Conservation (phyloP, 106 monocot species). For the Apostasia shenzhenica region DNA sequence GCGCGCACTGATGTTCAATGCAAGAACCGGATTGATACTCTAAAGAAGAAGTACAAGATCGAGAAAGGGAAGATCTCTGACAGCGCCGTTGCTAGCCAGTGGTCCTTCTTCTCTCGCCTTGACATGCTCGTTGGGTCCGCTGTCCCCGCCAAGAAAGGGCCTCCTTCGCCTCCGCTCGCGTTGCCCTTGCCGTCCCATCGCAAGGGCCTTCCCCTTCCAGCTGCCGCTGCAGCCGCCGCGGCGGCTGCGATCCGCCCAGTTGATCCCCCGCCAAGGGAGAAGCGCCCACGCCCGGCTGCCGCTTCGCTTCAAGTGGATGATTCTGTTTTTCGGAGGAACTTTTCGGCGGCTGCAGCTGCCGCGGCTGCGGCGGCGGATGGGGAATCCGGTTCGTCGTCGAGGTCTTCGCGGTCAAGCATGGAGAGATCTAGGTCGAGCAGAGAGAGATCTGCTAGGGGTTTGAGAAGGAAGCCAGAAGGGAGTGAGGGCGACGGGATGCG, state of each 20-base stretch:
- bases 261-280: not conserved
- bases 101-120: conserved; percentile 65
- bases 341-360: conserved; percentile 27
- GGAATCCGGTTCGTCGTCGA: conserved; percentile 23
- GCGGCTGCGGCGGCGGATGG: conserved; percentile 23
- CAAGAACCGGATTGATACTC: conserved; percentile 89
- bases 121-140: conserved; percentile 46
- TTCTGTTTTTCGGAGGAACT: conserved; percentile 5
- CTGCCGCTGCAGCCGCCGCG: conserved; percentile 9
- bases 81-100: conserved; percentile 28
- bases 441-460: conserved; percentile 9
- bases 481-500: conserved; percentile 39
- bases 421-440: conserved; percentile 17
- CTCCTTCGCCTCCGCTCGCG: conserved; percentile 18
- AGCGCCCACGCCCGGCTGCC: not conserved
- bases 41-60: conserved; percentile 91
- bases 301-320: conserved; percentile 3
- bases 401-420: conserved; percentile 21
- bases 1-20: conserved; percentile 79
- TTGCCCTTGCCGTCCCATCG: conserved; percentile 22
- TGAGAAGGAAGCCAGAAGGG: conserved; percentile 17
- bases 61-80: conserved; percentile 46
- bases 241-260: not conserved
- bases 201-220: conserved; percentile 7
- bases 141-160: conserved; percentile 9